phyloP scores from a whole-genome alignment of 2,329 filamentous ascomycete genomes.

The Cladophialophora yegresii region DNA sequence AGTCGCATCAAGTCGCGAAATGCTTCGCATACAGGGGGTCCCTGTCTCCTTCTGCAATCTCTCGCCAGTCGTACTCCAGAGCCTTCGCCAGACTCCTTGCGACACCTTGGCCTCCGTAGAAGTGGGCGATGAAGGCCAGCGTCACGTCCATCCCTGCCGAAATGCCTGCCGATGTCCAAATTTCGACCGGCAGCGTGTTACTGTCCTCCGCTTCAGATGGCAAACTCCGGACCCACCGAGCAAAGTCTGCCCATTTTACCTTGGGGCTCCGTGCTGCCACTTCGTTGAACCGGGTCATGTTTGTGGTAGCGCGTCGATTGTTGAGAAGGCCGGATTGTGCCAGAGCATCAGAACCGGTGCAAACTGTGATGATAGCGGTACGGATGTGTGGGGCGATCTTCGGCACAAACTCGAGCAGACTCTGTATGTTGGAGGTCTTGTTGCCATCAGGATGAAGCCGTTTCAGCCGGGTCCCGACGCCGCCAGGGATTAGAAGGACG shows the following conservation, averaged over 20 bases:
- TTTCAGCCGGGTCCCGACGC: conserved; percentile 50
- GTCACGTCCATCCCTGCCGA: conserved; percentile 64
- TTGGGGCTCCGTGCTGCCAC: conserved; percentile 53
- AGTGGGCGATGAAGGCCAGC: conserved; percentile 57
- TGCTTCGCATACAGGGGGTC: conserved; percentile 31
- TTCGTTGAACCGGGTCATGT: conserved; percentile 60
- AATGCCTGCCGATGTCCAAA: conserved; percentile 67
- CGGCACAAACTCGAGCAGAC: conserved; percentile 27
- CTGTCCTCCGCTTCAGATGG: conserved; percentile 24
- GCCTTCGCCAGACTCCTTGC: conserved; percentile 53
- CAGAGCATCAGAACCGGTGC: conserved; percentile 63
- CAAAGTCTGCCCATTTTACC: conserved; percentile 62
- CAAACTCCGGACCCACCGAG: conserved; percentile 58
- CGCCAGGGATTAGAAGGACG: conserved; percentile 68
- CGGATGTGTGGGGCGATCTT: conserved; percentile 23
- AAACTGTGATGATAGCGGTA: conserved; percentile 58
- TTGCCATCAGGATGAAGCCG: conserved; percentile 27
- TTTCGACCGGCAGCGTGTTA: conserved; percentile 30
- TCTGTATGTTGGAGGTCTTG: conserved; percentile 26
- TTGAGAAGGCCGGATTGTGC: conserved; percentile 63
- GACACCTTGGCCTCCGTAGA: conserved; percentile 55
- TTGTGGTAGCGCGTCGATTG: conserved; percentile 64
- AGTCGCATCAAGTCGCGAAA: conserved; percentile 12
- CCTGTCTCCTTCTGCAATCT: conserved; percentile 40
- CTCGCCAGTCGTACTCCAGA: conserved; percentile 63